Evolutionary conservation across 2,329 filamentous ascomycete species (phyloP), one percentile per base, ranked within the genome.

Genomic region (Claviceps cyperi): DNA sequence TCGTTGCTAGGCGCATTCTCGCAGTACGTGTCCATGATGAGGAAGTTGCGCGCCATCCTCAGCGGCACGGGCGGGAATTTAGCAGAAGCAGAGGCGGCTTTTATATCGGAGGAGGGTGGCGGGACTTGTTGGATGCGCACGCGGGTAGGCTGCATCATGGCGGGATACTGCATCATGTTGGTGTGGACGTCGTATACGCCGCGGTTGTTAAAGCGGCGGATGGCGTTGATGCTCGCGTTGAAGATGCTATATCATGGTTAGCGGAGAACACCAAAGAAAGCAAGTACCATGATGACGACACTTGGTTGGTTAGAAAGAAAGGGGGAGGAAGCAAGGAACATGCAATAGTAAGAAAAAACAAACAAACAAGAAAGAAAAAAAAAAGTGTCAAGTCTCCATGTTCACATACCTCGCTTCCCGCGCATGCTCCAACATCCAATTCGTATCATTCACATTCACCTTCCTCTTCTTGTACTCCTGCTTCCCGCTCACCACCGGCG

Each of bases 341-440:
- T 21, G 17, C 13, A 13, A 11, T 3, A 40, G 38, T 5, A n/a
- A 38, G 5, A 17, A 38, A 38, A 0, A n/a, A 38, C 15, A 38
- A 39, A 21, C 14, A 17, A 40, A 21, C 6, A 13, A 4, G 3
- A 9, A n/a, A 13, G 14, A 19, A 15, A 5, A 21, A n/a, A 24
- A 28, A 28, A 40, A 17, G 22, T n/a, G 21, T 13, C n/a, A n/a
- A 41, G 21, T 17, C 15, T 17, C n/a, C 9, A 13, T n/a, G 14
- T n/a, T 4, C 21, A 58, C 62, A 46, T 75, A 94, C 89, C 85
- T 91, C 50, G 91, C 88, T 64, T 91, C 88, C 47, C 86, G 80
- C 28, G 90, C 89, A 67, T 98, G 92, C 69, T 97, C 89, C 51
- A 92, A 74, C 77, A 94, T 92, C 92, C 92, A 98, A 64, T 97